Base-by-base conservation (phyloP, 148 eudicot species). In the Rhododendron mucronatum region DNA sequence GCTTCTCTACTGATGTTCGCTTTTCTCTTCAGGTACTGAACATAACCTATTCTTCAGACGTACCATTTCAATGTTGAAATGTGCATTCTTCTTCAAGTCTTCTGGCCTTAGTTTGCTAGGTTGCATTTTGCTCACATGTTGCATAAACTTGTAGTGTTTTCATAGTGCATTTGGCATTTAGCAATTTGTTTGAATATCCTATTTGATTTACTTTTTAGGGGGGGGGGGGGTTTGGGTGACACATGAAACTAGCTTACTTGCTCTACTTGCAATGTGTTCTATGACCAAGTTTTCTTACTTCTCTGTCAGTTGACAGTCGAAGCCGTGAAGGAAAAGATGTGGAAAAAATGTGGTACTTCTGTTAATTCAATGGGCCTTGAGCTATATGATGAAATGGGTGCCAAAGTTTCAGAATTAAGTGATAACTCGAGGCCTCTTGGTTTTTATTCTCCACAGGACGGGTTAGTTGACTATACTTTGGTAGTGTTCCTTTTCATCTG, bases 291-390 rank as follows among this genome's bases (percentile, higher is more conserved):
- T 50, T 63, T 81, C 50, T 75, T 78, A 33, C 3, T 85, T 55
- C 78, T 33, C 63, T 82, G 26, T 30, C 90, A 96, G 99, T 92
- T 91, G 94, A 90, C 94, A 8, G 91, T 96, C 28, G 99, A 96
- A 90, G 94, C 96, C 39, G 92, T 96, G 48, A 96, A 96, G 88
- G 99, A 96, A 26, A 96, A 96, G 92, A 90, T 96, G 10, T 96
- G 99, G 98, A 96, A 91, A 88, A 96, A 93, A 90, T 93, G 95
- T 89, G 99, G 99, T 30, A 95, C 99, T 90, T 90, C 96, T 83
- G 93, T 96, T 45, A 65, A 88, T 75, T 92, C 99, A 65, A 96
- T 96, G 99, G 82, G 87, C 63, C 95, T 96, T 69, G 97, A 95
- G 92, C 93, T 96, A 57, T 94, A 93, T 85, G 98, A 96, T 91